Conservation (phyloP, 2,329 filamentous ascomycete genomes). For the Leptosphaerulina australis region DNA sequence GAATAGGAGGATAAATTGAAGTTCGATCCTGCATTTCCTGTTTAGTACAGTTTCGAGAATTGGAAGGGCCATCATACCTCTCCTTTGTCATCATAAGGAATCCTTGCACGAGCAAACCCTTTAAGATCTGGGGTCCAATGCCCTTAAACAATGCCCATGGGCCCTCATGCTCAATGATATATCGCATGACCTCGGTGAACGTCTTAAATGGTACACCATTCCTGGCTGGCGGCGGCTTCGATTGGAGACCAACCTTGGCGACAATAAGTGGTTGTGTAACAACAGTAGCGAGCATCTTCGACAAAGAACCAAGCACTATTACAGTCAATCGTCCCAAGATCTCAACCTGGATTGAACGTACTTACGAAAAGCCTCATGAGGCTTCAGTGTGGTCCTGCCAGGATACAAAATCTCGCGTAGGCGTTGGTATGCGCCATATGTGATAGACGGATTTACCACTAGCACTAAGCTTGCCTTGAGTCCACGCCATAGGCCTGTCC, state of each 20-base stretch:
- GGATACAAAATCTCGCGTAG: conserved; percentile 79
- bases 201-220: conserved; percentile 91
- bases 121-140: conserved; percentile 90
- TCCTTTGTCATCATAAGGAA: conserved; percentile 99
- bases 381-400: conserved; percentile 73
- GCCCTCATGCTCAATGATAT: conserved; percentile 90
- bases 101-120: conserved; percentile 91
- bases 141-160: conserved; percentile 89
- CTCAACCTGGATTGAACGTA: conserved; percentile 28
- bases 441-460: conserved; percentile 95
- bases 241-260: conserved; percentile 95
- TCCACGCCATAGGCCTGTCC: conserved; percentile 88
- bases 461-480: conserved; percentile 94
- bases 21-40: conserved; percentile 71
- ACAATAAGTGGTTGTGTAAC: conserved; percentile 95
- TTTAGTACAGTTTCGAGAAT: conserved; percentile 1
- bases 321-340: conserved; percentile 22
- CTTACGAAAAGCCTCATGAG: conserved; percentile 91
- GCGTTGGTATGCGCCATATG: conserved; percentile 94
- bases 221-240: conserved; percentile 81
- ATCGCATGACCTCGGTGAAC: conserved; percentile 92
- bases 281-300: conserved; percentile 90
- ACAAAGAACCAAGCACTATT: conserved; percentile 85
- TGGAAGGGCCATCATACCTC: conserved; percentile 61
- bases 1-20: conserved; percentile 84